Percentiles rank a stretch among this genome's conserved stretches.
These are phyloP conservation scores for Mycosarcoma maydis DNA, from an alignment of 1,284 basidiomycete genomes.

Conservation along the genomic window DNA sequence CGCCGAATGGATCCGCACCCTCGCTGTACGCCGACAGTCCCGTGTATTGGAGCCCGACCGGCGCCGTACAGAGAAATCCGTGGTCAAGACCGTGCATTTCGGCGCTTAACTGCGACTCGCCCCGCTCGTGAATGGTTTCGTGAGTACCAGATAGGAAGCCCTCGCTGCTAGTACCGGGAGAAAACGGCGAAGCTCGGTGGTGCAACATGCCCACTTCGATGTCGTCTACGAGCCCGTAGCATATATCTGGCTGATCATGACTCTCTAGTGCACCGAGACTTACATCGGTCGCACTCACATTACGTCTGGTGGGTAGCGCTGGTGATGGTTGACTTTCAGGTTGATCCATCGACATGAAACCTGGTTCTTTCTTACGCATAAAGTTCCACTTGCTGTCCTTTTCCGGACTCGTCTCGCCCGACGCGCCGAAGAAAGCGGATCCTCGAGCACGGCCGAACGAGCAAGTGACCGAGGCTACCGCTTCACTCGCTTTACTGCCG, in stretches of 20 bases:
- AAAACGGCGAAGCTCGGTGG: conserved; percentile 36
- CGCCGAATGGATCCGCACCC: conserved; percentile 29
- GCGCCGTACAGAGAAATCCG: background rate
- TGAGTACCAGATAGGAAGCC: conserved; percentile 14
- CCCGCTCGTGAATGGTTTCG: conserved; percentile 38
- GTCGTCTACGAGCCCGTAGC: no score
- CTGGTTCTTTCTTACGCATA: conserved; percentile 24
- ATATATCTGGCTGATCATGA: no score
- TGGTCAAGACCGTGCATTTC: no score
- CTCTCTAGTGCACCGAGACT: conserved; percentile 19
- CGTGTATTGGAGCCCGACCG: conserved; percentile 32
- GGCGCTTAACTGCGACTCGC: conserved; percentile 25
- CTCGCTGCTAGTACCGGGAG: conserved; percentile 2
- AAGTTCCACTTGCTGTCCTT: conserved; percentile 48
- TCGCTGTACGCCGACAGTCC: conserved; percentile 36
- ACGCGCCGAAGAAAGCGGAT: conserved; percentile 8
- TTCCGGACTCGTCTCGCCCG: conserved; percentile 15
- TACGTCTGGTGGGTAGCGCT: conserved; percentile 10
- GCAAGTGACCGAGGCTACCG: conserved; percentile 30
- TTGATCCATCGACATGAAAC: conserved; percentile 40
- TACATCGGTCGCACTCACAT: conserved; percentile 21
- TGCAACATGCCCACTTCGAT: no score
- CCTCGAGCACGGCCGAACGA: conserved; percentile 20
- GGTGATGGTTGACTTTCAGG: conserved; percentile 9
- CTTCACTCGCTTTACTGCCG: conserved; percentile 13